Evolutionary conservation across 805 yeast genomes (phyloP), one percentile per base, ranked within the genome.

Genomic region (Candida takata): DNA sequence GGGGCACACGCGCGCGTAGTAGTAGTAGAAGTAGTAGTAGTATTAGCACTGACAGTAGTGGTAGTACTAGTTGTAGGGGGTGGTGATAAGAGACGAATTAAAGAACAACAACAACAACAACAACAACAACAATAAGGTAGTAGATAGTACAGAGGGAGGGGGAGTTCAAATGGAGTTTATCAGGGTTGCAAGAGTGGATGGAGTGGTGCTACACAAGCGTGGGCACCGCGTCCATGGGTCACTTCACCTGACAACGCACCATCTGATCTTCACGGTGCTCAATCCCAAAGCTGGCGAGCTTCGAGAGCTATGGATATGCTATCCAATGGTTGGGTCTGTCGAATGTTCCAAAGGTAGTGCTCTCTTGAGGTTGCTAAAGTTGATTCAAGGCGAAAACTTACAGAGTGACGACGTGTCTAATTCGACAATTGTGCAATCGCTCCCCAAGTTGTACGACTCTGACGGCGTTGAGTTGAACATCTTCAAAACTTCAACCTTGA

Each of bases 261-360:
- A 84, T 59, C 57, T 84, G 48, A 82, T 83, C 24, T 83, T 82
- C 54, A 68, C 75, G 1, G 52, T 50, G 16, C 33, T 31, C 16
- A 43, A 42, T 24, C 48, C 48, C 26, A 37, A 31, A 32, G 44
- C 44, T 21, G 39, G 42, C 1, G 44, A 40, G 21, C 29, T 44
- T 16, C 64, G 77, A 38, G 97, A 92, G 56, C 73, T 85, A 21
- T 92, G 97, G 98, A 70, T 86, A 21, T 82, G 95, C 40, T 90
- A 86, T 57, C 96, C 97, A 1, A 74, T 87, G 43, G 77, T 88
- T 31, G 75, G 81, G 2, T 72, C 43, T 8, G 48, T 40, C 5
- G 13, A 37, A 11, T 71, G 46, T 74, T 55, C 62, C 72, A 42
- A 57, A 72, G 88, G 43, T 57, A 81, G 36, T 62, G 77, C 44